These are phyloP conservation scores for Stentor coeruleus DNA, from an alignment of 73 alveolate species.

Conservation along the genomic window DNA sequence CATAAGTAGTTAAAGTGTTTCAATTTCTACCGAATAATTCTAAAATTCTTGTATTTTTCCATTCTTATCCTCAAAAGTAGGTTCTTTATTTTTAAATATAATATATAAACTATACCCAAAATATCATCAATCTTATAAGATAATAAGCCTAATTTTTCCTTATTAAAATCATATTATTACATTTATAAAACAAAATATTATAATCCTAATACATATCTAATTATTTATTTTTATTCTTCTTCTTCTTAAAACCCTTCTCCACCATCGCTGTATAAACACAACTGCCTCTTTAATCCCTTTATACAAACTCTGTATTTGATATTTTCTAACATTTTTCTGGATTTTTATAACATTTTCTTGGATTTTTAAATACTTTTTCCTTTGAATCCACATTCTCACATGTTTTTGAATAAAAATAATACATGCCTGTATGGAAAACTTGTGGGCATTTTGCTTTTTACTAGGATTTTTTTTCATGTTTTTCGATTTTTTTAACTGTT, in stretches of 20 bases:
- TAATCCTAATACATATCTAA: too few relatives aligned
- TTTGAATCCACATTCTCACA: conserved; percentile 1
- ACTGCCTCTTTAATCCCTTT: not conserved
- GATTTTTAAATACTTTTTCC: not conserved
- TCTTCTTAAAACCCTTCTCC: not conserved
- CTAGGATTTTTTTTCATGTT: not conserved
- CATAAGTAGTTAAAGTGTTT: too few relatives aligned
- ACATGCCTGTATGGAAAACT: not conserved
- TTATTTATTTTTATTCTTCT: too few relatives aligned
- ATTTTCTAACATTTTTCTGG: conserved; percentile 1
- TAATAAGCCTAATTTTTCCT: too few relatives aligned
- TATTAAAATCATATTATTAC: too few relatives aligned
- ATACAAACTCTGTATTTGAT: not conserved
- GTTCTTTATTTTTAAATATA: too few relatives aligned
- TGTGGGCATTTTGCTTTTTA: not conserved
- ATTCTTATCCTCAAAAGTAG: too few relatives aligned
- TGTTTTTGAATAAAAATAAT: not conserved
- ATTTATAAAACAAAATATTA: too few relatives aligned
- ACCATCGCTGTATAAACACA: not conserved
- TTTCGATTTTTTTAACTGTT: not conserved
- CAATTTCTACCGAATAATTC: too few relatives aligned
- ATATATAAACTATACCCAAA: too few relatives aligned
- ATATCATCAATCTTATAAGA: too few relatives aligned
- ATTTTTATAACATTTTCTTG: not conserved
- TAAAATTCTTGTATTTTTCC: too few relatives aligned